Conservation (phyloP, 2,329 filamentous ascomycete genomes). For the Cladosporium sp. region DNA sequence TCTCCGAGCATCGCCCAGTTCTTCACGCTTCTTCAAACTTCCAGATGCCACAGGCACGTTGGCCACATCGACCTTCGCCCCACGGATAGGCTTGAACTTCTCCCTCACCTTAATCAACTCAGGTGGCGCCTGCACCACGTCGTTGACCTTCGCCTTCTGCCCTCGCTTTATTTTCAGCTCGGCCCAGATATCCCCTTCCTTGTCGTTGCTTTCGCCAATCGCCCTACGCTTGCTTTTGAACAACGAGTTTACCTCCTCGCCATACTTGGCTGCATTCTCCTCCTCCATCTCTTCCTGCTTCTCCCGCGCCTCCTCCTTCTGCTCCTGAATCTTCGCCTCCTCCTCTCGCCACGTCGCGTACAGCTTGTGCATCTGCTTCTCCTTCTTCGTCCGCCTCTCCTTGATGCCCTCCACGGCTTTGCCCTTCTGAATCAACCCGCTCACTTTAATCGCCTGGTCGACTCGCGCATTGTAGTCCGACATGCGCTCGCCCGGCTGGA, state of each 20-base stretch:
- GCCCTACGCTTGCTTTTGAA: conserved; percentile 43
- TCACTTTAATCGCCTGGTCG: conserved; percentile 77
- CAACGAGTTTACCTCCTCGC: conserved; percentile 45
- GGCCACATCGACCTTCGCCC: conserved; percentile 65
- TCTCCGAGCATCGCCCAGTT: conserved; percentile 67
- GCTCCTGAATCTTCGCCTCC: conserved; percentile 75
- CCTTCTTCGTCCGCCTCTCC: conserved; percentile 74
- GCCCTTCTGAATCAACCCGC: conserved; percentile 62
- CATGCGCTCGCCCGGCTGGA: conserved; percentile 79
- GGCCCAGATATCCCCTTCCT: conserved; percentile 76
- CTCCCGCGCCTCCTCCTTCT: conserved; percentile 68
- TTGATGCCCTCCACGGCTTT: conserved; percentile 65
- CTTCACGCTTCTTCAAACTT: conserved; percentile 70
- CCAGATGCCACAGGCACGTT: conserved; percentile 69
- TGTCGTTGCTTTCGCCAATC: conserved; percentile 51
- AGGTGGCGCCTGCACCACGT: conserved; percentile 74
- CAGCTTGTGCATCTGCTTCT: conserved; percentile 69
- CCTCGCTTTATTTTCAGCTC: conserved; percentile 68
- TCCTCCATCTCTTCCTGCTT: conserved; percentile 65
- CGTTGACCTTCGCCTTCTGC: conserved; percentile 51
- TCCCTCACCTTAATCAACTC: conserved; percentile 63
- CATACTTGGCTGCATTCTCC: conserved; percentile 62
- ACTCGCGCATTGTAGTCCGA: conserved; percentile 81
- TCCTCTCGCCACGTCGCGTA: conserved; percentile 68
- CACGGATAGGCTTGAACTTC: conserved; percentile 65